These are phyloP conservation scores for Saraca asoca DNA, from an alignment of 331 rosid species.

Conservation along the genomic window DNA sequence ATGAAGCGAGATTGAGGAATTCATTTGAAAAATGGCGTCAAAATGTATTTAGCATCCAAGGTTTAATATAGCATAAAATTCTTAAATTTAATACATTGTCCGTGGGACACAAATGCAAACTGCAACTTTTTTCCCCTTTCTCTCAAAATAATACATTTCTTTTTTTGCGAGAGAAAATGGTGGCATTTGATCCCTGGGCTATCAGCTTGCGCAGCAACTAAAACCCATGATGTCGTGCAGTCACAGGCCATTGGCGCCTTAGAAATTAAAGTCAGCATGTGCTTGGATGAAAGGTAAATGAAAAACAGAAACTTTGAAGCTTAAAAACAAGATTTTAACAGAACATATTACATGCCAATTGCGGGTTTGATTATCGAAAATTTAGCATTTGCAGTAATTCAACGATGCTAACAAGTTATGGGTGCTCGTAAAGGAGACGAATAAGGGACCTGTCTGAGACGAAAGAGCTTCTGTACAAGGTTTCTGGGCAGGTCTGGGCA, in stretches of 20 bases:
- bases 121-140: background rate
- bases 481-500: slow-evolving; percentile 78
- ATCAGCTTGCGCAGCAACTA: too few species aligned
- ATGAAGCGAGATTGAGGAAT: slow-evolving; percentile 1
- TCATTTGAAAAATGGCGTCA: background rate
- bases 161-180: too few species aligned
- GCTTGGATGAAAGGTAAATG: background rate
- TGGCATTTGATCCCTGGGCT: too few species aligned
- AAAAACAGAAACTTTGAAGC: too few species aligned
- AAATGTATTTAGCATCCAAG: background rate
- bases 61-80: background rate
- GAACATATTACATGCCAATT: background rate
- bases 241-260: background rate
- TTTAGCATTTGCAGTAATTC: too few species aligned
- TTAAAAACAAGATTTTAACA: too few species aligned
- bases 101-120: background rate
- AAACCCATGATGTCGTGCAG: too few species aligned
- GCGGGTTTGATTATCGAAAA: too few species aligned
- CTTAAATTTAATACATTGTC: background rate
- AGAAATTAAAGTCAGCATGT: background rate
- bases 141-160: too few species aligned
- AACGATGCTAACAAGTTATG: too few species aligned
- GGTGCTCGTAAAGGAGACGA: background rate
- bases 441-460: slow-evolving; percentile 61
- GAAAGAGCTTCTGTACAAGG: slow-evolving; percentile 89